Base-by-base conservation (phyloP, 108 stramenopile genomes). In the Hondaea fermentalgiana region DNA sequence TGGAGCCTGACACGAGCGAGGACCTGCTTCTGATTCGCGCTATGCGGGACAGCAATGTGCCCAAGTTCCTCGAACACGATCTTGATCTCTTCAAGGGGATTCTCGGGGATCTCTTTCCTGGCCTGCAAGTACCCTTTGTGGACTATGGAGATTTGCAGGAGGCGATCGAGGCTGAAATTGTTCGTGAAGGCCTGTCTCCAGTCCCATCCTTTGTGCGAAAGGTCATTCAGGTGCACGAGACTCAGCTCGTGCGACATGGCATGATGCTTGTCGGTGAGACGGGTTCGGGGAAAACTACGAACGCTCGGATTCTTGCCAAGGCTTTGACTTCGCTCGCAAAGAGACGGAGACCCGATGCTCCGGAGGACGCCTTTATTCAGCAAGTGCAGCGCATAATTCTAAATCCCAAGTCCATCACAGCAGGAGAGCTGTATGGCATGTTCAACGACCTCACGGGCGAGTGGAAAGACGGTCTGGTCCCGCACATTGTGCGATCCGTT, bases 211-310 rank as follows among this genome's bases (percentile, higher is more conserved):
- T 95, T 89, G 89, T 93, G 60, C 87, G 91, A 25, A 95, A 95
- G 92, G 60, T 94, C 44, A 94, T 95, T 49, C 94, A 95, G 90
- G 90, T 93, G 12, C 94, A 95, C 91, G 94, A 95, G 49, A 95
- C 94, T 5, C 94, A 94, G 88, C 92, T 95, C 19, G 94, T 95
- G 47, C 91, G 94, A 5, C 94, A 95, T 92, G 94, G 94, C 14
- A 93, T 95, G 93, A 95, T 95, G 94, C 89, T 95, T 12, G 94
- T 95, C 5, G 94, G 94, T 14, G 94, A 92, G 88, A 93, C 94
- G 2, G 90, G 92, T 5, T 91, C 89, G 12, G 94, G 94, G n/a
- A 95, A 95, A 71, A 76, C 94, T 14, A 44, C 91, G 19, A 91
- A 91, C 83, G 72, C 76, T 5, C 72, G 87, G 64, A 91, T 93